Evolutionary conservation across 139 green algal species (phyloP).

Genomic region (Coelastrella sp.): DNA sequence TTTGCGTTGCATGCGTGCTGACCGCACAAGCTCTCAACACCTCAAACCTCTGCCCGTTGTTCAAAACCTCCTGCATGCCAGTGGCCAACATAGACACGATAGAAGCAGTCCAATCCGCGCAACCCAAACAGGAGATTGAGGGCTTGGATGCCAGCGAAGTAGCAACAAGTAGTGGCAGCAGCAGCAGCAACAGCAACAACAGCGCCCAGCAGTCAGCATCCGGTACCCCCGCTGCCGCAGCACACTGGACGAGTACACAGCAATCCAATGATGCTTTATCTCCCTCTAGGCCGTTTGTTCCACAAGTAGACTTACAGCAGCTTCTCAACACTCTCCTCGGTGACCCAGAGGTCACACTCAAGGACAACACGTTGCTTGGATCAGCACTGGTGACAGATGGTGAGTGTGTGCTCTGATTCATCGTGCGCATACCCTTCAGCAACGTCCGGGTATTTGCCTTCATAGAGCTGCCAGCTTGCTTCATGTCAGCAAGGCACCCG

Average conservation of each 20-base stretch:
- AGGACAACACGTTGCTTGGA: constrained; percentile 34
- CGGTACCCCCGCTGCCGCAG: no score
- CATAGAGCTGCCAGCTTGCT: no score
- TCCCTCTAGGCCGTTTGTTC: constrained; percentile 8
- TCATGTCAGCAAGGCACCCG: no score
- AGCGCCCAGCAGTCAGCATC: background rate
- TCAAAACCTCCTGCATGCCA: background rate
- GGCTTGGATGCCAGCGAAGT: no score
- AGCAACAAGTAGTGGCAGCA: background rate
- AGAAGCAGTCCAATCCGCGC: no score
- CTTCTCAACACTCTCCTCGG: constrained; percentile 35
- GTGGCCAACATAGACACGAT: background rate
- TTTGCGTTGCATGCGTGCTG: no score
- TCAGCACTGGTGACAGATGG: constrained; percentile 41
- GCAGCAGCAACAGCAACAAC: background rate
- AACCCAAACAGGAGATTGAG: no score
- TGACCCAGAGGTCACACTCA: constrained; percentile 22
- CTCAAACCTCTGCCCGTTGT: background rate
- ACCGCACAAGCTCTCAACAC: background rate
- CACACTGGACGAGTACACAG: background rate
- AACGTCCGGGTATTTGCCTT: no score
- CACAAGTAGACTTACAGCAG: constrained; percentile 16
- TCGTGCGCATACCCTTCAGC: no score
- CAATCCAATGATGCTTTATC: no score
- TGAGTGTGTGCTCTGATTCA: no score